phyloP scores from a whole-genome alignment of 352 stramenopile species.

The Phytopythium helicoides region DNA sequence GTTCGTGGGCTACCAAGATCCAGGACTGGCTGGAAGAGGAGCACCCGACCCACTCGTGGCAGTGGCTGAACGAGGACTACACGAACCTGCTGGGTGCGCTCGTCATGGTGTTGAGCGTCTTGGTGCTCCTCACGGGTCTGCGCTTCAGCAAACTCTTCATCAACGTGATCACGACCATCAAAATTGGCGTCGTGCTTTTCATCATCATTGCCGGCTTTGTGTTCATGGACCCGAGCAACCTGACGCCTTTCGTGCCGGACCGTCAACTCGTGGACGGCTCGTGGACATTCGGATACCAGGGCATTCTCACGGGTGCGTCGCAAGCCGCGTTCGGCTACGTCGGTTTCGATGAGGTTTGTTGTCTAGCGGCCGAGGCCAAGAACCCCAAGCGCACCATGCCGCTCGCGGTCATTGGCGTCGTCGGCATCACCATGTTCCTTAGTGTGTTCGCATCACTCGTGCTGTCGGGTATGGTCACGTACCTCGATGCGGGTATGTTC shows the following conservation, averaged over 20 bases:
- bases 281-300: constrained; percentile 61
- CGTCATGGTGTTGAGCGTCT: constrained; percentile 63
- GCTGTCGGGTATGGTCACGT: constrained; percentile 93
- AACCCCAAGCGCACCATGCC: constrained; percentile 87
- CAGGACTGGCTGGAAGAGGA: constrained; percentile 64
- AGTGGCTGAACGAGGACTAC: constrained; percentile 47
- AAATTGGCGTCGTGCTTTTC: constrained; percentile 90
- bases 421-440: constrained; percentile 77
- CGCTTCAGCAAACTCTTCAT: constrained; percentile 87
- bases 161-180: constrained; percentile 90
- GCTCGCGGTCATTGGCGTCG: constrained; percentile 86
- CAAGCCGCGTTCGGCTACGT: constrained; percentile 96
- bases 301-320: constrained; percentile 77
- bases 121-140: constrained; percentile 79
- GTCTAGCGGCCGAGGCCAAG: constrained; percentile 87
- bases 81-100: constrained; percentile 76
- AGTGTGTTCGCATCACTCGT: constrained; percentile 88
- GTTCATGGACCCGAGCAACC: constrained; percentile 78
- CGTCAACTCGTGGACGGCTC: constrained; percentile 22
- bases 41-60: constrained; percentile 61
- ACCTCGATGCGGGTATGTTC: constrained; percentile 33
- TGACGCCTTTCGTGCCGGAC: constrained; percentile 82
- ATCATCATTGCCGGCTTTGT: constrained; percentile 90
- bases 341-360: constrained; percentile 97
- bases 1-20: constrained; percentile 94